Conservation (phyloP, 2,329 filamentous ascomycete genomes). For the Parastagonospora nodorum region DNA sequence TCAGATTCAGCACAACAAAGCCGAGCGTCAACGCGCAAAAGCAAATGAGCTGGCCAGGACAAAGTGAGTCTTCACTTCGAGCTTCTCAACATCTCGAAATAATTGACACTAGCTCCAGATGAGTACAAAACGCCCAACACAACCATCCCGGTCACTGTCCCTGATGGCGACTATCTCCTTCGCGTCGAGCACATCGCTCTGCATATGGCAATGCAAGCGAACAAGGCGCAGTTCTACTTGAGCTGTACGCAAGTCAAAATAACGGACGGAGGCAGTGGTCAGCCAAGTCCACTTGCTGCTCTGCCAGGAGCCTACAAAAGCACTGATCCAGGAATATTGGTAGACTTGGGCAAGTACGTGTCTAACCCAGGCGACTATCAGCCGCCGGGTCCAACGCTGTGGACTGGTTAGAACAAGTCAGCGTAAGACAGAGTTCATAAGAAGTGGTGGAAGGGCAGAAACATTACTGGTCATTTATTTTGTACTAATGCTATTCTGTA, state of each 20-base stretch:
- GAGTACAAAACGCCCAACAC: constrained; percentile 40
- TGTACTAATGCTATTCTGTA: too few relatives aligned
- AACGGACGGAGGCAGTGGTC: constrained; percentile 48
- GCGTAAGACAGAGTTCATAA: too few relatives aligned
- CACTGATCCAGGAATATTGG: constrained; percentile 32
- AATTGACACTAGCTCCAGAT: constrained; percentile 13
- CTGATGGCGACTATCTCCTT: constrained; percentile 47
- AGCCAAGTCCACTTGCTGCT: constrained; percentile 37
- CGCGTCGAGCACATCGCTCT: constrained; percentile 48
- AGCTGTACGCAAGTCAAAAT: constrained; percentile 51
- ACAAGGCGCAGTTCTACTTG: constrained; percentile 47
- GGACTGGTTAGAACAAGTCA: constrained; percentile 14
- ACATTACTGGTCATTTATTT: too few relatives aligned
- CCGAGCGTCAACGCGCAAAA: constrained; percentile 31
- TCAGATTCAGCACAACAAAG: constrained; percentile 33
- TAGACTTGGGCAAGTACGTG: constrained; percentile 24
- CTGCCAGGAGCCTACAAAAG: constrained; percentile 34
- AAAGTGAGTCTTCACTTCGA: constrained; percentile 20
- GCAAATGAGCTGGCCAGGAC: constrained; percentile 38
- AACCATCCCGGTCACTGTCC: constrained; percentile 41
- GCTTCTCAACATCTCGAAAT: not conserved
- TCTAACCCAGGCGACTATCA: constrained; percentile 21
- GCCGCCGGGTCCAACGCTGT: constrained; percentile 31
- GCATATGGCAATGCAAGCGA: constrained; percentile 39
- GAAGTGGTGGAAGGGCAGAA: too few relatives aligned